These are phyloP conservation scores for Microthlaspi erraticum DNA, from an alignment of 345 rosid genomes.

Conservation along the genomic window DNA sequence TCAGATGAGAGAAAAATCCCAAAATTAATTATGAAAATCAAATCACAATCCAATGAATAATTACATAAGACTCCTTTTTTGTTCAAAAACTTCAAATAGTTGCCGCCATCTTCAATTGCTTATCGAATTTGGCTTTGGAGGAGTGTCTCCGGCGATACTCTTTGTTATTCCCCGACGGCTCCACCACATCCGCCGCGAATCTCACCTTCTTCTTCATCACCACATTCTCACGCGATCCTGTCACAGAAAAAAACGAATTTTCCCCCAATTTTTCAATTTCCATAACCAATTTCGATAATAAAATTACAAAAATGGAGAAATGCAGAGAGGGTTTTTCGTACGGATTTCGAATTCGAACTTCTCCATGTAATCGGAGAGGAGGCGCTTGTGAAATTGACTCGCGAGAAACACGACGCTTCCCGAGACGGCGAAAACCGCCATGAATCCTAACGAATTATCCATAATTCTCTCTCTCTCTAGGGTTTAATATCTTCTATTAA, in stretches of 20 bases:
- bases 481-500: not conserved
- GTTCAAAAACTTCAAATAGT: conserved; percentile 13
- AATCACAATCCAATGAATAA: conserved; percentile 33
- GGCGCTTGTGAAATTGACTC: conserved; percentile 71
- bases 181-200: conserved; percentile 80
- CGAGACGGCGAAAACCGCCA: conserved; percentile 88
- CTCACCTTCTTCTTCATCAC: conserved; percentile 69
- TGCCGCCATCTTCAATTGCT: conserved; percentile 37
- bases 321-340: conserved; percentile 13
- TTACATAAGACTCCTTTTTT: conserved; percentile 2
- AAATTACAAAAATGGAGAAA: not conserved
- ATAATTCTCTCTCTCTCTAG: conserved; percentile 22
- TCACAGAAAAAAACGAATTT: not conserved
- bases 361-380: conserved; percentile 81
- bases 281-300: not conserved
- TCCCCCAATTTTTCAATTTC: not conserved
- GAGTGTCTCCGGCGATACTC: conserved; percentile 60
- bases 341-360: conserved; percentile 66
- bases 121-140: conserved; percentile 24
- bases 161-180: conserved; percentile 66
- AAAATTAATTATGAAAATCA: conserved; percentile 12
- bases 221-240: conserved; percentile 36
- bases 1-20: not conserved
- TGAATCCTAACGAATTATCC: conserved; percentile 60
- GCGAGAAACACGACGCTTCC: conserved; percentile 82